Conservation (phyloP, 2,329 filamentous ascomycete species). For the Fusarium virguliforme region DNA sequence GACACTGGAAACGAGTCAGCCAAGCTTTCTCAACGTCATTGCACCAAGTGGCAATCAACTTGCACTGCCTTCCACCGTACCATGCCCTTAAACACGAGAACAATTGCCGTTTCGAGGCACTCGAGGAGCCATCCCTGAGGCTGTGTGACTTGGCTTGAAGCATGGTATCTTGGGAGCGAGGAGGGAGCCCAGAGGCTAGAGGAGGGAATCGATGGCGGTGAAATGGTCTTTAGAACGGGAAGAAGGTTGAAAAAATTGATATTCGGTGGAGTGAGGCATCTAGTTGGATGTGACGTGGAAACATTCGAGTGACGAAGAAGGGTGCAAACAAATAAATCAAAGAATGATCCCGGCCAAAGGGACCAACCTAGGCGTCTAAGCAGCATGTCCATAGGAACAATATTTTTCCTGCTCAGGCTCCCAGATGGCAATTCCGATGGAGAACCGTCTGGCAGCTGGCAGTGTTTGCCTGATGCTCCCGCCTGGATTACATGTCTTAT, state of each 20-base stretch:
- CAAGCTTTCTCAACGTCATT: neutral
- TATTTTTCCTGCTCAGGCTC: neutral
- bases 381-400: neutral
- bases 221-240: neutral
- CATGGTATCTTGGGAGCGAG: neutral
- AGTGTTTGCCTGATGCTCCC: neutral
- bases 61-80: neutral
- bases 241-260: neutral
- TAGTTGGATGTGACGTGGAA: neutral
- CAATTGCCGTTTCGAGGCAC: too few species aligned
- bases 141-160: too few species aligned
- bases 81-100: neutral
- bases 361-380: neutral
- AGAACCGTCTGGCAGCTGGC: neutral
- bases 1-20: neutral
- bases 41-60: neutral
- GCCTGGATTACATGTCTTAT: conserved; percentile 6
- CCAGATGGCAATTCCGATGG: neutral
- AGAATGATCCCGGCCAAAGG: neutral
- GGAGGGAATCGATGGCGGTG: neutral
- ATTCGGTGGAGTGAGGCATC: accelerated
- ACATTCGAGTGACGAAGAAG: neutral
- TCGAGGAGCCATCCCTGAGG: too few species aligned
- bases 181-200: neutral
- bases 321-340: neutral